A percentile compares a stretch with the other conserved stretches of the same genome.
These are phyloP conservation scores for Solidago caesia DNA, from an alignment of 129 eudicot genomes.

Conservation along the genomic window DNA sequence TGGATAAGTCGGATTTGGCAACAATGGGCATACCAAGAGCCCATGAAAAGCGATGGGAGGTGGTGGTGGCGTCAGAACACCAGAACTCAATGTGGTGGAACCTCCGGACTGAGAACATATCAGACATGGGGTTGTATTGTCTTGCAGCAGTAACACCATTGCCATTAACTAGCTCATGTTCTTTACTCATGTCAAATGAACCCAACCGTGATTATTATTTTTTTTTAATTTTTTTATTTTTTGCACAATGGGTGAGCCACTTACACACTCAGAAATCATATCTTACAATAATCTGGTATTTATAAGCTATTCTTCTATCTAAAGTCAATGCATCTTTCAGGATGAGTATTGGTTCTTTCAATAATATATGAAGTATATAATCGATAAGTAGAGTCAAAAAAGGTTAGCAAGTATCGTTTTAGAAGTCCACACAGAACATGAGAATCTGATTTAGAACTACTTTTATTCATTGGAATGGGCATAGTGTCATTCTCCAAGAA, in stretches of 20 bases:
- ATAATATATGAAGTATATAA: too few relatives aligned
- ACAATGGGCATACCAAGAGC: conserved; percentile 84
- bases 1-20: conserved; percentile 87
- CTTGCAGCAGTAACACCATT: neutral
- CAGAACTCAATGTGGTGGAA: conserved; percentile 97
- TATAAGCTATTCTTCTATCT: too few relatives aligned
- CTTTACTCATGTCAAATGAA: neutral
- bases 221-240: neutral
- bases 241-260: neutral
- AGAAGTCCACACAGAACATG: conserved; percentile 2
- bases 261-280: too few relatives aligned
- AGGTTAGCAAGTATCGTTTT: neutral
- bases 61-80: conserved; percentile 83
- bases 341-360: too few relatives aligned
- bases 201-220: too few relatives aligned
- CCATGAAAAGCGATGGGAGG: conserved; percentile 68
- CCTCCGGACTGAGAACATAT: conserved; percentile 49
- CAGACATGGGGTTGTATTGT: conserved; percentile 38
- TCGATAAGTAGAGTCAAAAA: neutral
- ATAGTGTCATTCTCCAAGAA: neutral
- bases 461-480: neutral
- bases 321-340: too few relatives aligned
- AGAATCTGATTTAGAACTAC: neutral
- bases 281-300: too few relatives aligned
- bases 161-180: neutral